A percentile compares a stretch with the other conserved stretches of the same genome.
Evolutionary conservation across 2,329 filamentous ascomycete genomes (phyloP).

Genomic region (Talaromyces marneffei): DNA sequence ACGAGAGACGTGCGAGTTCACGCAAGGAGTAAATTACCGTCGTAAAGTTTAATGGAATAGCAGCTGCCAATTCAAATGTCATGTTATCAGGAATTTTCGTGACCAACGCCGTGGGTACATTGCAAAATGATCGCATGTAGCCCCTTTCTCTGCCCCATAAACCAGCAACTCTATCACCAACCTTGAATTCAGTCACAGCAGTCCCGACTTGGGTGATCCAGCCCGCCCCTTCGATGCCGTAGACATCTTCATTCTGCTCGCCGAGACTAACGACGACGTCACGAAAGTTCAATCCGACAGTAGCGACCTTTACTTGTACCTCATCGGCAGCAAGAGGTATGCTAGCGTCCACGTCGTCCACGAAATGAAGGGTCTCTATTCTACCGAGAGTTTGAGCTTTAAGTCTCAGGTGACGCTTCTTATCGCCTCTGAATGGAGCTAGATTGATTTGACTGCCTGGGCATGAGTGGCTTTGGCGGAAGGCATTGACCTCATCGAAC

Average conservation of each 20-base stretch:
- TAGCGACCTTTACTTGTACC: background rate
- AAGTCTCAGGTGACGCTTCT: background rate
- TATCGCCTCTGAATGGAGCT: background rate
- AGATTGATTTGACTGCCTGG: background rate
- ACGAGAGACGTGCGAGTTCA: background rate
- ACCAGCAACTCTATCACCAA: conserved; percentile 36
- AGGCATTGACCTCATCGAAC: background rate
- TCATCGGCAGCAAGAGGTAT: conserved; percentile 18
- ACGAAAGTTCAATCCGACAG: conserved; percentile 11
- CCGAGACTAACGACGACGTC: background rate
- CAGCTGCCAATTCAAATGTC: background rate
- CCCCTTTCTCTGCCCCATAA: conserved; percentile 11
- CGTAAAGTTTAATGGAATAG: background rate
- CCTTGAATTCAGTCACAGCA: background rate
- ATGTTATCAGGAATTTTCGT: background rate
- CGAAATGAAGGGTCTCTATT: background rate
- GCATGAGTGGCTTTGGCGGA: background rate
- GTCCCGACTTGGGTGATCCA: background rate
- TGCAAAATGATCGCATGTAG: conserved; percentile 31
- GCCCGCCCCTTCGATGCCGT: background rate
- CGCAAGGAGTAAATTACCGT: background rate
- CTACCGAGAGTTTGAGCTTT: background rate
- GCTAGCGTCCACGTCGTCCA: background rate
- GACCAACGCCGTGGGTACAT: conserved; percentile 26
- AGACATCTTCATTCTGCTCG: background rate